These are phyloP conservation scores for Didymella lethalis DNA, from an alignment of 2,329 filamentous ascomycete species.

Conservation along the genomic window DNA sequence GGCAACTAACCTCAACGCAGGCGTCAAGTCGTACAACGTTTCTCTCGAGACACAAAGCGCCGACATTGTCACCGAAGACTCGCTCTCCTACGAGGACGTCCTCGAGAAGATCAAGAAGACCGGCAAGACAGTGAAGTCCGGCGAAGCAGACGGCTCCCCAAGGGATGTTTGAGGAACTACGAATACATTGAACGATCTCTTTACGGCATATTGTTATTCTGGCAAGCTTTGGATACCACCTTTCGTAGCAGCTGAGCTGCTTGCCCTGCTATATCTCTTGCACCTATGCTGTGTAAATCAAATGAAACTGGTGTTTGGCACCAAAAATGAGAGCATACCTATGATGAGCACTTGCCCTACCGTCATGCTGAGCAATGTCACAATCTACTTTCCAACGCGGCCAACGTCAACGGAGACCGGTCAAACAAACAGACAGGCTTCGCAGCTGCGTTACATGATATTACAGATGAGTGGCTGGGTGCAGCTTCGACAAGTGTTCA, in stretches of 20 bases:
- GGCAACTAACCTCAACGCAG: constrained; percentile 57
- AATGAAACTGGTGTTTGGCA: constrained; percentile 12
- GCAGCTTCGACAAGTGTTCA: constrained; percentile 9
- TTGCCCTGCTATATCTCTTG: constrained; percentile 10
- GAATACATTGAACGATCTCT: constrained; percentile 15
- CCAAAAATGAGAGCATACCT: constrained; percentile 15
- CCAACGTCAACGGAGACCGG: neutral
- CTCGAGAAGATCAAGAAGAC: constrained; percentile 93
- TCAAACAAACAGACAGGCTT: neutral
- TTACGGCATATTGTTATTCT: constrained; percentile 26
- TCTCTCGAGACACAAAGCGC: constrained; percentile 87
- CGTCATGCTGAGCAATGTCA: neutral
- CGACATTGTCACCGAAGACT: constrained; percentile 73
- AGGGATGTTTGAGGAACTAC: constrained; percentile 36
- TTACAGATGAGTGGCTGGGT: neutral
- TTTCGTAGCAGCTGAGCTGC: constrained; percentile 16
- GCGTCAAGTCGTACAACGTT: constrained; percentile 85
- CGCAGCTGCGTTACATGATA: neutral
- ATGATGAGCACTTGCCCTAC: neutral
- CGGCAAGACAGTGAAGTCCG: constrained; percentile 87
- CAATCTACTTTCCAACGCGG: neutral
- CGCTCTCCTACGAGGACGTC: constrained; percentile 79
- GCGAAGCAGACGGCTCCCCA: constrained; percentile 69
- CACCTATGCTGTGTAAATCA: neutral
- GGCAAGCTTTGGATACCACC: constrained; percentile 30